These are phyloP conservation scores for Anethum foeniculum DNA, from an alignment of 140 eudicot genomes.

Conservation along the genomic window DNA sequence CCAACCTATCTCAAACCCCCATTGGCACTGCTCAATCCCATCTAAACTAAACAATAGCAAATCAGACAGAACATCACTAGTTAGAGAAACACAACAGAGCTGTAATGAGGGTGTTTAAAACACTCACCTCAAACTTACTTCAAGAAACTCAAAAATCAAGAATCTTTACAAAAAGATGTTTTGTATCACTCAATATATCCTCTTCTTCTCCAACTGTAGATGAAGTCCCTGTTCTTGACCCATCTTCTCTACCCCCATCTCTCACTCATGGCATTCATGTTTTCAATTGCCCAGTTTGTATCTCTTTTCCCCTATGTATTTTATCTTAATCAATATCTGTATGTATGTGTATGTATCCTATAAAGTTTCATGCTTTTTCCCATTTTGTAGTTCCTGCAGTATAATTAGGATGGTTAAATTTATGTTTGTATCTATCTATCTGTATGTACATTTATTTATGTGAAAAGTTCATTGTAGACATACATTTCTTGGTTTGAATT, in stretches of 20 bases:
- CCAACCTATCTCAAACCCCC: background rate
- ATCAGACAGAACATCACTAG: background rate
- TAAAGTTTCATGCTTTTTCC: background rate
- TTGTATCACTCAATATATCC: conserved; percentile 23
- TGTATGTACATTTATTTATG: too few species aligned
- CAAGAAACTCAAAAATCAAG: conserved; percentile 15
- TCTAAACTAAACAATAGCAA: background rate
- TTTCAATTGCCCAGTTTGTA: conserved; percentile 67
- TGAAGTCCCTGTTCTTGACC: conserved; percentile 7
- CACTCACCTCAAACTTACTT: conserved; percentile 20
- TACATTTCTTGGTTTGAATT: too few species aligned
- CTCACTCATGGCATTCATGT: conserved; percentile 74
- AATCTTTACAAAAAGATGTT: conserved; percentile 32
- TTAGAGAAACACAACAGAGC: conserved; percentile 3
- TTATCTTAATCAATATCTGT: background rate
- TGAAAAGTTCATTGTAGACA: too few species aligned
- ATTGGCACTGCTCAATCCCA: background rate
- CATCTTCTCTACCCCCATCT: conserved; percentile 11
- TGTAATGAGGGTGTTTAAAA: conserved; percentile 28
- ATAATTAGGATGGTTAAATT: too few species aligned
- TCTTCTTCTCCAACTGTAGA: background rate
- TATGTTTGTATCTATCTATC: too few species aligned
- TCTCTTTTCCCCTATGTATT: background rate
- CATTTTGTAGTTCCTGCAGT: background rate
- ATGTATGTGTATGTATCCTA: background rate